phyloP scores from a whole-genome alignment of 495 filamentous ascomycete genomes.

The Talaromyces borbonicus region DNA sequence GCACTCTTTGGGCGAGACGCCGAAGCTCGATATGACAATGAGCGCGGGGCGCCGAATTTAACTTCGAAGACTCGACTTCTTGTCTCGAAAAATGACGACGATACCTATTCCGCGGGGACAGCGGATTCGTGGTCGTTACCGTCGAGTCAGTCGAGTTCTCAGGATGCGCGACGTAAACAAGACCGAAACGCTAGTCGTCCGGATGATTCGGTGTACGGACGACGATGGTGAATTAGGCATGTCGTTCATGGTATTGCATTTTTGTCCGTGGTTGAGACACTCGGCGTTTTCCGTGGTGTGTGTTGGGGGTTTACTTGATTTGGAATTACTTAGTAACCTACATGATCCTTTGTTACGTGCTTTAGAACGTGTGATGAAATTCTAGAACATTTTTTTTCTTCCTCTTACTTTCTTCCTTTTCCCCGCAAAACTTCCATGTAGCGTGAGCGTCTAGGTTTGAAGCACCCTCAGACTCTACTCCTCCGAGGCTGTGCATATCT shows the following conservation, averaged over 20 bases:
- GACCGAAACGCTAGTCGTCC: conserved; percentile 16
- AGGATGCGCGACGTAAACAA: conserved; percentile 18
- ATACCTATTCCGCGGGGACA: conserved; percentile 7
- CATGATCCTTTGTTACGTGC: too few species aligned
- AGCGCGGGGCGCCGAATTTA: conserved; percentile 22
- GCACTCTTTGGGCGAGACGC: conserved; percentile 76
- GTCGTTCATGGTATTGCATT: not conserved
- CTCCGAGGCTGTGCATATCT: too few species aligned
- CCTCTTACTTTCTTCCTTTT: too few species aligned
- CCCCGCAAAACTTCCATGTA: too few species aligned
- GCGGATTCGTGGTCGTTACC: not conserved
- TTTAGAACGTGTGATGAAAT: too few species aligned
- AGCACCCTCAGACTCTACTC: too few species aligned
- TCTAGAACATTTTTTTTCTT: too few species aligned
- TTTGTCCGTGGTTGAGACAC: not conserved
- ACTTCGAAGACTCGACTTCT: conserved; percentile 21
- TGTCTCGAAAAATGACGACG: conserved; percentile 18
- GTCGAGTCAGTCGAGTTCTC: conserved; percentile 12
- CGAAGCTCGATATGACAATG: conserved; percentile 34
- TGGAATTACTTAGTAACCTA: too few species aligned
- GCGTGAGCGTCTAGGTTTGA: too few species aligned
- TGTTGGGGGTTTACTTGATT: not conserved
- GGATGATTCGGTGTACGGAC: conserved; percentile 36
- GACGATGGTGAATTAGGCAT: conserved; percentile 24
- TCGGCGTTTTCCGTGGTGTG: not conserved